phyloP scores from a whole-genome alignment of 1,284 basidiomycete species.

The Trichosporon faecale region DNA sequence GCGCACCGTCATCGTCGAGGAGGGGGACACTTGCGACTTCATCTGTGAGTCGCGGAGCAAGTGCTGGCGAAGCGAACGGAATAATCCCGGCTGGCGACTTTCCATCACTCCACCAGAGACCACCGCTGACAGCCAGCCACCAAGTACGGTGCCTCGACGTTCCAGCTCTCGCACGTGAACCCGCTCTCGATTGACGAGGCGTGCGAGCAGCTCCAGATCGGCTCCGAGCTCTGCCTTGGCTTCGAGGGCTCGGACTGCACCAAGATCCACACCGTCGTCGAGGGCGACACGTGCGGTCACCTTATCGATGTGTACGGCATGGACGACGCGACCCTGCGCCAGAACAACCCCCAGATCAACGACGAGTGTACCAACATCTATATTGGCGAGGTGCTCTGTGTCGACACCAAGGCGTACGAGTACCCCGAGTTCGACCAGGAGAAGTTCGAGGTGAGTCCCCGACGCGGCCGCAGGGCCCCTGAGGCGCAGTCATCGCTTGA shows the following conservation, averaged over 20 bases:
- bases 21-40: slow-evolving; percentile 51
- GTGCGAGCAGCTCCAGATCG: slow-evolving; percentile 51
- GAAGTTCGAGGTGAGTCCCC: slow-evolving; percentile 40
- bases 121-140: slow-evolving; percentile 32
- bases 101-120: too few relatives aligned
- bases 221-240: slow-evolving; percentile 50
- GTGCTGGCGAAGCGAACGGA: not conserved
- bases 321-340: slow-evolving; percentile 42
- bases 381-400: slow-evolving; percentile 53
- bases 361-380: slow-evolving; percentile 51
- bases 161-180: slow-evolving; percentile 53
- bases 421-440: slow-evolving; percentile 47
- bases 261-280: slow-evolving; percentile 49
- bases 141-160: slow-evolving; percentile 51
- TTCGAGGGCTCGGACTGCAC: slow-evolving; percentile 47
- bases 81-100: not conserved
- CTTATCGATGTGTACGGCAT: slow-evolving; percentile 45
- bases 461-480: too few relatives aligned
- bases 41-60: slow-evolving; percentile 46
- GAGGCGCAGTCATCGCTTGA: too few relatives aligned
- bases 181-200: slow-evolving; percentile 45
- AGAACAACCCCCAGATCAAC: slow-evolving; percentile 54
- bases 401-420: slow-evolving; percentile 42
- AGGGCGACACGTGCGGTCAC: slow-evolving; percentile 50
- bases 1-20: slow-evolving; percentile 45